Evolutionary conservation across 805 yeast genomes (phyloP), one percentile per base, ranked within the genome.

Genomic region (Myxozyma lipomycoides): DNA sequence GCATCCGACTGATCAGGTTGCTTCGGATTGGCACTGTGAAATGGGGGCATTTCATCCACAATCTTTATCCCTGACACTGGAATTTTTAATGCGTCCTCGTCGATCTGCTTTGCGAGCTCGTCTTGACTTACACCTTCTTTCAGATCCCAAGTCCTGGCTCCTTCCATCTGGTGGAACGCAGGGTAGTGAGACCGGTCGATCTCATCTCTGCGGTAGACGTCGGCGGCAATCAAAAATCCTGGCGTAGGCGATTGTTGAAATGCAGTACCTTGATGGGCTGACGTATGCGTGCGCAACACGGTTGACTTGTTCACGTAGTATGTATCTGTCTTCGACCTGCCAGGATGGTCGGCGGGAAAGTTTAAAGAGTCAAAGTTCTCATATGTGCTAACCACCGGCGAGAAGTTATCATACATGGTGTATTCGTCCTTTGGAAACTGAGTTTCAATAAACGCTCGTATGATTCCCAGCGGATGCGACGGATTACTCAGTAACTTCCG

Each of bases 101-200:
- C 70, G 12, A 86, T 71, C 55, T 76, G 70, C 0, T 67, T 71
- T 2, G 76, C 62, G 23, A 81, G 68, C 2, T 65, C 65, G 3
- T 62, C 63, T 26, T 40, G 48, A 10, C 45, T 12, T 1, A 61
- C 63, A 26, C 63, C 67, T 2, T 73, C 76, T 10, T 68, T 65
- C 47, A 83, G 72, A 5, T 78, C 71, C 98, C 98, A 93, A 1
- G 83, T 67, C 52, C 93, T 73, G 2, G 96, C 97, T 42, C 98
- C 98, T 69, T 93, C 98, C 88, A 93, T 81, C 68, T 93, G 98
- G 64, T 93, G 97, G 70, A 93, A 93, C 0, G 86, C 97, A 1
- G 98, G 98, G 65, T 93, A 93, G 67, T 93, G 98, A 0, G 98
- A 89, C 58, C 86, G 76, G 68, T 93, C 98, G 49, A 93, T 87